Evolutionary conservation across 805 yeast species (phyloP).

Genomic region (Hanseniaspora osmophila): DNA sequence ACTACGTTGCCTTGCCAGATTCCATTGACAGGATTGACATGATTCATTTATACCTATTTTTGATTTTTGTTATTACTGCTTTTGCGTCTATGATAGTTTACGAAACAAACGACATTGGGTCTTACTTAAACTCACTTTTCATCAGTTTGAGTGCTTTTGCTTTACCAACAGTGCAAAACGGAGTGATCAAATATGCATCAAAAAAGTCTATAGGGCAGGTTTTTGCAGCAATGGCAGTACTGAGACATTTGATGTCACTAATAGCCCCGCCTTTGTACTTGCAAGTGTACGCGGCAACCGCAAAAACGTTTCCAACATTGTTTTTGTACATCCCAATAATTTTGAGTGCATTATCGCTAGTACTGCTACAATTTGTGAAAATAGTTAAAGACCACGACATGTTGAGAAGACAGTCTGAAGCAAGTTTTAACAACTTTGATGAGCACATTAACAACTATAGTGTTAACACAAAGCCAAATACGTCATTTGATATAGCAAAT

Average conservation of each 20-base stretch:
- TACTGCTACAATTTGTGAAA: constrained; percentile 11
- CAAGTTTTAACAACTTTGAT: too few species aligned
- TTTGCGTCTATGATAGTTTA: constrained; percentile 20
- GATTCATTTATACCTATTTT: constrained; percentile 22
- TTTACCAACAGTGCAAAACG: constrained; percentile 44
- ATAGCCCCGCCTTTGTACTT: constrained; percentile 37
- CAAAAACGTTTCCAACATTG: constrained; percentile 24
- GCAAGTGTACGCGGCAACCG: constrained; percentile 32
- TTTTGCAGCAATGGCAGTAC: constrained; percentile 53
- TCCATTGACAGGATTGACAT: constrained; percentile 43
- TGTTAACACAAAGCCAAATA: neutral
- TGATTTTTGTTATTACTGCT: constrained; percentile 27
- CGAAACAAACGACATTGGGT: constrained; percentile 9
- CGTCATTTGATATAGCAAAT: neutral
- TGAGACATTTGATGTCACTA: constrained; percentile 36
- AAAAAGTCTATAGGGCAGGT: constrained; percentile 51
- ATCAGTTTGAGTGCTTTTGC: constrained; percentile 36
- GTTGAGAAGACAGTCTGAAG: constrained; percentile 10
- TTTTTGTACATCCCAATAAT: constrained; percentile 22
- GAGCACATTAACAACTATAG: too few species aligned
- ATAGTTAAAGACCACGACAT: constrained; percentile 10
- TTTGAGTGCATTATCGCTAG: constrained; percentile 9
- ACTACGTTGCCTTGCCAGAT: constrained; percentile 8
- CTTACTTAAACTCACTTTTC: constrained; percentile 23
- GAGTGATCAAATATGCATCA: constrained; percentile 47